A percentile compares a stretch with the other conserved stretches of the same genome.
phyloP scores from a whole-genome alignment of 2,329 filamentous ascomycete genomes.

The Achaetomium macrosporum region DNA sequence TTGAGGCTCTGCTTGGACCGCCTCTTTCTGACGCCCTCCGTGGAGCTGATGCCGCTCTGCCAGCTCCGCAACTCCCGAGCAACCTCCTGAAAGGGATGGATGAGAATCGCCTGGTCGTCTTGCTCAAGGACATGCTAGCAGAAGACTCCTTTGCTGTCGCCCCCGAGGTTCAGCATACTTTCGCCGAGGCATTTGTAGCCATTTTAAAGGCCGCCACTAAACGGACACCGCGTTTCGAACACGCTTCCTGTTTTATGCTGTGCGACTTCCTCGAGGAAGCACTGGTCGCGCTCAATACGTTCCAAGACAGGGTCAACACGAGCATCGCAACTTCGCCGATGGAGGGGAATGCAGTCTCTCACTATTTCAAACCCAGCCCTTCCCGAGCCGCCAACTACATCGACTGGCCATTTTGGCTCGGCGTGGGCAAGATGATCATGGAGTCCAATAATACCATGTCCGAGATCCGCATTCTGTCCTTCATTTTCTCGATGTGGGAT shows the following conservation, averaged over 20 bases:
- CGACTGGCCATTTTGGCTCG: slow-evolving; percentile 81
- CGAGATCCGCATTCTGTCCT: slow-evolving; percentile 76
- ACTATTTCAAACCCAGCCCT: slow-evolving; percentile 9
- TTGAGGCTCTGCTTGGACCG: slow-evolving; percentile 41
- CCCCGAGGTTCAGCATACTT: slow-evolving; percentile 54
- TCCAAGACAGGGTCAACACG: slow-evolving; percentile 32
- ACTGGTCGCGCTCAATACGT: slow-evolving; percentile 54
- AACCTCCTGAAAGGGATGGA: slow-evolving; percentile 76
- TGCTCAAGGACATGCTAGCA: slow-evolving; percentile 73
- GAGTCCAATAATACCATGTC: slow-evolving; percentile 84
- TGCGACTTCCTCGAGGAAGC: slow-evolving; percentile 87
- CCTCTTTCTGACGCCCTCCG: slow-evolving; percentile 41
- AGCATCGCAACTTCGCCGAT: slow-evolving; percentile 23
- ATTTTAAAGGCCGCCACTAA: slow-evolving; percentile 69
- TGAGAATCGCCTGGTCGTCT: slow-evolving; percentile 78
- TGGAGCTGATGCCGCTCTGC: slow-evolving; percentile 60
- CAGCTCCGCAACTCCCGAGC: slow-evolving; percentile 49
- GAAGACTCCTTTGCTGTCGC: slow-evolving; percentile 36
- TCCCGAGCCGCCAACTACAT: slow-evolving; percentile 41
- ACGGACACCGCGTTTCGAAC: slow-evolving; percentile 73
- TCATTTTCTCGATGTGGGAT: slow-evolving; percentile 76
- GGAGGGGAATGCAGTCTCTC: slow-evolving; percentile 4
- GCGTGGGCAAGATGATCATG: slow-evolving; percentile 72
- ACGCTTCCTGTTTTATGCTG: slow-evolving; percentile 79
- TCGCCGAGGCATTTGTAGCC: slow-evolving; percentile 67